Percentiles rank a stretch among this genome's conserved stretches.
These are phyloP conservation scores for Nymphaea thermarum DNA, from an alignment of 164 flowering plant genomes.

Conservation along the genomic window DNA sequence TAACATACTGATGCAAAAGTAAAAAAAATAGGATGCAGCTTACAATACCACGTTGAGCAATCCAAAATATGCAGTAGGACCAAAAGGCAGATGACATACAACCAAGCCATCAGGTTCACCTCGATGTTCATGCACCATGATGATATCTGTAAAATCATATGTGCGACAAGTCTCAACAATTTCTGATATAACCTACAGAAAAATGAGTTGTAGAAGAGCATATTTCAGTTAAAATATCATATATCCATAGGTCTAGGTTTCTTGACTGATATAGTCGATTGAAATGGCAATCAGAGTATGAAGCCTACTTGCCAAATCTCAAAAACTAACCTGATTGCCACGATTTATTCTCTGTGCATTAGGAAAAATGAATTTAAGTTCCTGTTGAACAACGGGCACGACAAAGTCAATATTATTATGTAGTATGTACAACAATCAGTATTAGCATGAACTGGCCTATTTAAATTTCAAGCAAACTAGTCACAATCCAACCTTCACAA, in stretches of 20 bases:
- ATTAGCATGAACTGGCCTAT: neutral
- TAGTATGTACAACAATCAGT: neutral
- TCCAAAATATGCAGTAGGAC: constrained; percentile 94
- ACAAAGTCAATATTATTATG: neutral
- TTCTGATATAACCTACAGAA: constrained; percentile 72
- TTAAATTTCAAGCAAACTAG: neutral
- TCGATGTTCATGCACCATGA: constrained; percentile 90
- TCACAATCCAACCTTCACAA: constrained; percentile 56
- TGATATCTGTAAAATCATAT: constrained; percentile 85
- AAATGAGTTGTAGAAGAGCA: neutral
- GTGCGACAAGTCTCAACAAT: constrained; percentile 79
- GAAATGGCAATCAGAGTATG: too few relatives aligned
- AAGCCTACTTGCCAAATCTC: neutral
- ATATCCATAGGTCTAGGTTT: too few relatives aligned
- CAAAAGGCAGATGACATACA: constrained; percentile 85
- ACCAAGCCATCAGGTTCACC: constrained; percentile 86
- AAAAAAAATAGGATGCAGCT: neutral
- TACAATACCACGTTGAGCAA: constrained; percentile 79
- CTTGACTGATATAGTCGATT: too few relatives aligned
- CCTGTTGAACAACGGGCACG: constrained; percentile 30
- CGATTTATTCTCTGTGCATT: constrained; percentile 89
- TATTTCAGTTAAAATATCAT: neutral
- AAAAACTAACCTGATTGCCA: constrained; percentile 76
- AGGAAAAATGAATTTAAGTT: constrained; percentile 81
- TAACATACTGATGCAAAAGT: neutral